Percentiles rank a stretch among this genome's conserved stretches.
phyloP scores from a whole-genome alignment of 2,329 filamentous ascomycete species.

The Gaeumannomyces tritici region DNA sequence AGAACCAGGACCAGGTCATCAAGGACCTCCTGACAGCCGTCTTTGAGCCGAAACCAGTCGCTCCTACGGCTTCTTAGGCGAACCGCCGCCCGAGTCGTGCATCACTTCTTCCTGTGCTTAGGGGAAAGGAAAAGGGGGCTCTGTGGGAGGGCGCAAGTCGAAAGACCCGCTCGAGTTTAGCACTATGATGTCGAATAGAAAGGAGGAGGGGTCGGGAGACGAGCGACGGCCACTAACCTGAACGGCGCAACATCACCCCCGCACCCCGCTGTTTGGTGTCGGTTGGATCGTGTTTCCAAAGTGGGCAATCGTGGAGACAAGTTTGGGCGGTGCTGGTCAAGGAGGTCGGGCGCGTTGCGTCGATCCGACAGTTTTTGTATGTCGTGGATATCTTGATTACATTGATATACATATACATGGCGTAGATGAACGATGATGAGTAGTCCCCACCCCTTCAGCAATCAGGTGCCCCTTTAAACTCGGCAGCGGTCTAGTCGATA shows the following conservation, averaged over 20 bases:
- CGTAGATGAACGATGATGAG: not conserved
- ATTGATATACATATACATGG: not conserved
- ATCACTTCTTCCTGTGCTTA: not conserved
- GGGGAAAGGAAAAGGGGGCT: not conserved
- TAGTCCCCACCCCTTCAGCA: not conserved
- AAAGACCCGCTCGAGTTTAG: not conserved
- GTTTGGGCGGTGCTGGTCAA: too few species aligned
- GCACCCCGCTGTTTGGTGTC: too few species aligned
- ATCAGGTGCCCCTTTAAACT: too few species aligned
- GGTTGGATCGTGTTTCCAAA: too few species aligned
- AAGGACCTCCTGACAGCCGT: constrained; percentile 79
- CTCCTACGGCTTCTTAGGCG: constrained; percentile 21
- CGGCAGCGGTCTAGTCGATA: constrained; percentile 20
- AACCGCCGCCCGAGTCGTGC: too few species aligned
- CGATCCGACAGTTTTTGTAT: not conserved
- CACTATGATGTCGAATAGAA: not conserved
- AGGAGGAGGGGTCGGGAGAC: not conserved
- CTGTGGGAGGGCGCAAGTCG: not conserved
- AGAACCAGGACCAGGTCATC: constrained; percentile 70
- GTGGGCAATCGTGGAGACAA: too few species aligned
- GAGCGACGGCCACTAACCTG: not conserved
- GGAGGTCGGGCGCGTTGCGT: too few species aligned
- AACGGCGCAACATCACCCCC: too few species aligned
- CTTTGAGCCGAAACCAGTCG: constrained; percentile 67
- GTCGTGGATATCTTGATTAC: not conserved